Percentiles rank a stretch among this genome's conserved stretches.
These are phyloP conservation scores for Terana coerulea DNA, from an alignment of 768 basidiomycete species.

Conservation along the genomic window DNA sequence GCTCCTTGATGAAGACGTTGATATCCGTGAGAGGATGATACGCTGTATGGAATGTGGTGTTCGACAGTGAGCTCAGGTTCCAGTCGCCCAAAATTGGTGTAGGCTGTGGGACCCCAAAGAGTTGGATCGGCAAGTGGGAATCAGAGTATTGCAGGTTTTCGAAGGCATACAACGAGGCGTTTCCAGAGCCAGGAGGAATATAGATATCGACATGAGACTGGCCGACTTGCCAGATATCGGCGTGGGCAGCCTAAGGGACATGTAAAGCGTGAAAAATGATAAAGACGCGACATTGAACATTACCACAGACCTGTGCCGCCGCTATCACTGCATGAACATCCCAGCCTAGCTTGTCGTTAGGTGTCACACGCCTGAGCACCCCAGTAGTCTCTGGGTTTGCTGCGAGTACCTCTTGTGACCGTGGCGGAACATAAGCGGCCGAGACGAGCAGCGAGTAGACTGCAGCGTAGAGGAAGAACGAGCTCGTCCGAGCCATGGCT, in stretches of 20 bases:
- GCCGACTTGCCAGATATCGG: slow-evolving; percentile 49
- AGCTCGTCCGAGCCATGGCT: neutral
- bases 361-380: neutral
- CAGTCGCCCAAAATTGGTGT: slow-evolving; percentile 10
- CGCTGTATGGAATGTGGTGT: slow-evolving; percentile 33
- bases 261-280: neutral
- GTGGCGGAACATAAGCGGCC: neutral
- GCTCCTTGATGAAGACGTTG: slow-evolving; percentile 44
- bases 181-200: slow-evolving; percentile 25
- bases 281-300: neutral
- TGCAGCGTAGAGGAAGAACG: neutral
- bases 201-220: slow-evolving; percentile 48
- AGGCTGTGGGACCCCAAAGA: slow-evolving; percentile 17
- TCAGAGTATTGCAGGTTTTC: slow-evolving; percentile 27
- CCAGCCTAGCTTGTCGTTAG: neutral
- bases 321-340: neutral
- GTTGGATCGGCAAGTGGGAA: slow-evolving; percentile 33
- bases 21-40: slow-evolving; percentile 61
- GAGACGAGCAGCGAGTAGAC: neutral
- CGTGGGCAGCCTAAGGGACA: slow-evolving; percentile 1
- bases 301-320: slow-evolving; percentile 3
- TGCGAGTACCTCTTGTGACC: too few species aligned
- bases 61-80: slow-evolving; percentile 24
- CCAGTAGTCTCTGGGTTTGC: neutral
- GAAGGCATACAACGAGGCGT: slow-evolving; percentile 6